Evolutionary conservation across 2,329 filamentous ascomycete species (phyloP).

Genomic region (Neofusicoccum laricinum): DNA sequence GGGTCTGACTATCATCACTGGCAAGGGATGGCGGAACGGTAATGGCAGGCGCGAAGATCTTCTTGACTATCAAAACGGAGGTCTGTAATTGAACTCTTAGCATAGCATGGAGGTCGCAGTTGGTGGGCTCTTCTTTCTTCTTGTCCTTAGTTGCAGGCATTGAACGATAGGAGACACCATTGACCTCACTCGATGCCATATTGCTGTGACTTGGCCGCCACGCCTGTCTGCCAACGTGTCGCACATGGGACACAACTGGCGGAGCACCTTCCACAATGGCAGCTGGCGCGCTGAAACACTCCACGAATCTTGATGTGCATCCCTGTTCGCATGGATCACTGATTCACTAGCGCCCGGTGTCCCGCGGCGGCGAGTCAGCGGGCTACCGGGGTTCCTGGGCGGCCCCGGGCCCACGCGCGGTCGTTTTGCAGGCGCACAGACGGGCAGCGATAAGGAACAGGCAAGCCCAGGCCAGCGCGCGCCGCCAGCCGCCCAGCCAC

Average conservation of each 20-base stretch:
- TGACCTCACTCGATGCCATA: background rate
- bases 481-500: conserved; percentile 6
- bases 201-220: background rate
- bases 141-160: conserved; percentile 2
- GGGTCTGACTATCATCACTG: background rate
- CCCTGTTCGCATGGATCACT: background rate
- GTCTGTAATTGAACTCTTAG: conserved; percentile 1
- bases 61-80: conserved; percentile 1
- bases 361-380: conserved; percentile 5
- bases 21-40: background rate
- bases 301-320: conserved; percentile 11
- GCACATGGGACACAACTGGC: background rate
- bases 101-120: conserved; percentile 1
- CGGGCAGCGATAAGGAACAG: background rate
- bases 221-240: background rate
- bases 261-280: background rate
- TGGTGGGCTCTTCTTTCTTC: conserved; percentile 4
- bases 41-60: conserved; percentile 1
- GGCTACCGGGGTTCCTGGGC: background rate
- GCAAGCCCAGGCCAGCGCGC: conserved; percentile 2
- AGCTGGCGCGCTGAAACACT: background rate
- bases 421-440: background rate
- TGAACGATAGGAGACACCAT: conserved; percentile 4
- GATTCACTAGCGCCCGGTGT: conserved; percentile 14
- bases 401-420: background rate